phyloP scores from a whole-genome alignment of 2,329 filamentous ascomycete species.

The Fusarium lyarnte region DNA sequence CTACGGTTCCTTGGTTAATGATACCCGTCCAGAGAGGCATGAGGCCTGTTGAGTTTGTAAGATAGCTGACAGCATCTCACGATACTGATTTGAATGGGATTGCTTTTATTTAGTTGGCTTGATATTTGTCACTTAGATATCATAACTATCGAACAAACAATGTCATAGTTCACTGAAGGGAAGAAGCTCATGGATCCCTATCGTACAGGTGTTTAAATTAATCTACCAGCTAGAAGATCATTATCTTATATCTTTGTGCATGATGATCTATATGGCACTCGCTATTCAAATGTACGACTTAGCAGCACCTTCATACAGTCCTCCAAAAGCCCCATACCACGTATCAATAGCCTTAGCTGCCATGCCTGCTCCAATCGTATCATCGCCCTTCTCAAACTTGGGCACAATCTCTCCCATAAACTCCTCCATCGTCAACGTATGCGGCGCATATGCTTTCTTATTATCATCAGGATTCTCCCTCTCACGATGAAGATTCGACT shows the following conservation, averaged over 20 bases:
- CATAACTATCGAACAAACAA: background rate
- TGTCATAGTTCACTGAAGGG: background rate
- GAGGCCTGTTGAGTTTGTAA: background rate
- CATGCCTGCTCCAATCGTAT: conserved; percentile 59
- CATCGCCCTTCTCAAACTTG: conserved; percentile 58
- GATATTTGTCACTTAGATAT: too few species aligned
- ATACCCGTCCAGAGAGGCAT: background rate
- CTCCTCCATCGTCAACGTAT: conserved; percentile 58
- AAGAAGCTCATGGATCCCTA: too few species aligned
- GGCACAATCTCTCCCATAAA: conserved; percentile 60
- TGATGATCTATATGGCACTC: rapidly evolving
- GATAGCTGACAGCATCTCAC: background rate
- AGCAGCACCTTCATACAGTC: conserved; percentile 23
- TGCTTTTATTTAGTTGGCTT: too few species aligned
- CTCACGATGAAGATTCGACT: conserved; percentile 65
- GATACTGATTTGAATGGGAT: background rate
- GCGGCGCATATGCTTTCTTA: conserved; percentile 63
- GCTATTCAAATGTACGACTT: background rate
- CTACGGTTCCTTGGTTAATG: background rate
- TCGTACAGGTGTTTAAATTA: too few species aligned
- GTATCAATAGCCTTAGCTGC: conserved; percentile 50
- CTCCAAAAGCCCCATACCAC: conserved; percentile 56
- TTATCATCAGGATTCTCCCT: conserved; percentile 65
- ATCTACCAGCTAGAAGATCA: too few species aligned
- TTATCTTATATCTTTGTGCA: too few species aligned